Base-by-base conservation (phyloP, 2,329 filamentous ascomycete genomes). In the Phyllachora maydis region DNA sequence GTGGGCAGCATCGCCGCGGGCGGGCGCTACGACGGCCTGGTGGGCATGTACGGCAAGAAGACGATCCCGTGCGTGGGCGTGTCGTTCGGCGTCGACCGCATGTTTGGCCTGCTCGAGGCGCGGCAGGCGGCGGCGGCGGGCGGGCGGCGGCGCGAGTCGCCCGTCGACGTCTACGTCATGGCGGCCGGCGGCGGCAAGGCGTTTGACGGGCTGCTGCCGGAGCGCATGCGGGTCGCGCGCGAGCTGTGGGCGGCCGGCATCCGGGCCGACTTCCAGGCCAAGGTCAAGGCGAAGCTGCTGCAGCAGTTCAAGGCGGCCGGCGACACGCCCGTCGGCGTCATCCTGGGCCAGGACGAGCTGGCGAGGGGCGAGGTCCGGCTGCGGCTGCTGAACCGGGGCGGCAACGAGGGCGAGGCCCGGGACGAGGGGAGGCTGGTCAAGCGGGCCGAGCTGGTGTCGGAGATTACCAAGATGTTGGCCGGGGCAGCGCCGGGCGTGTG, bases 141-240 rank as follows among this genome's bases (percentile, higher is more conserved):
- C 31, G 22, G 25, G 27, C 47, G 50, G 15, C 51, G 69, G 24
- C 57, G 76, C 32, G 59, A 60, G 32, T 81, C 72, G 39, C 76
- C 88, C 36, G 73, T 83, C 3, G 83, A 95, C 41, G 82, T 83
- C 21, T 93, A 70, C 48, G 75, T 95, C 39, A 95, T 95, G 82
- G 82, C 82, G 0, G 82, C 93, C 40, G 83, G 81, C 25, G 76
- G 78, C 24, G 76, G 79, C 25, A 85, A 83, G 49, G 76, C 71
- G 11, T 85, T 83, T 46, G 73, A 62, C 10, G 79, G 79, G 17
- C 55, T 90, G 32, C 50, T 91, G 24, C 70, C 71, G 35, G 76
- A 92, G 30, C 28, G 34, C 21, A 36, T 32, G 21, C 26, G 33
- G 14, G 63, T 95, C 18, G 72, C 73, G 28, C 63, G 68, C 33